phyloP scores from a whole-genome alignment of 495 filamentous ascomycete species.

The Haplographium delicatum region DNA sequence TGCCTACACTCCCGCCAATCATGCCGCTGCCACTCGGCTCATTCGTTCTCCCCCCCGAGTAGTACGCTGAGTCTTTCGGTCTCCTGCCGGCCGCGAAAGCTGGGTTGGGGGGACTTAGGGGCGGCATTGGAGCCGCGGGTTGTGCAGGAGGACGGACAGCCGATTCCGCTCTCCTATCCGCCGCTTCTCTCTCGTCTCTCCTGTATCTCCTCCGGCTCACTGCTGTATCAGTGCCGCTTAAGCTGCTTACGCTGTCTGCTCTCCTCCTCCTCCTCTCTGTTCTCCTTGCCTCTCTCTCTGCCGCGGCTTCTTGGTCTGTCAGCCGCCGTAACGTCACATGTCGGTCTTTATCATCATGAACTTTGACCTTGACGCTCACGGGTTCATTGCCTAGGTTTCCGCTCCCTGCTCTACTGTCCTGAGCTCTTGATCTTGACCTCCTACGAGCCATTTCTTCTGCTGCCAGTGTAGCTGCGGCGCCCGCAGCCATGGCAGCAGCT shows the following conservation, averaged over 20 bases:
- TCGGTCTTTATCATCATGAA: constrained; percentile 67
- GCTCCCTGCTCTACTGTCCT: constrained; percentile 31
- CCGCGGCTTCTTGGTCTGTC: constrained; percentile 66
- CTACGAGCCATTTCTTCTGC: constrained; percentile 28
- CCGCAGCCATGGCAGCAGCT: constrained; percentile 42
- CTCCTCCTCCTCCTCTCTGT: constrained; percentile 24
- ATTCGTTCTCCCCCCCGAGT: constrained; percentile 40
- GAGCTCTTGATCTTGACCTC: constrained; percentile 25
- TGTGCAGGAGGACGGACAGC: constrained; percentile 27
- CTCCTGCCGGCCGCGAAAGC: constrained; percentile 37
- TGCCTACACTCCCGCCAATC: constrained; percentile 34
- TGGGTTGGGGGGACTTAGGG: constrained; percentile 42
- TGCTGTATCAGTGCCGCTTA: constrained; percentile 38
- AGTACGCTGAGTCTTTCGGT: constrained; percentile 50
- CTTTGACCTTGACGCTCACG: constrained; percentile 73
- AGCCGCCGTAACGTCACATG: constrained; percentile 77
- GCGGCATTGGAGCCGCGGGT: constrained; percentile 25
- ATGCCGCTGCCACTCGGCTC: constrained; percentile 22
- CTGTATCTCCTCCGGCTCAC: constrained; percentile 39
- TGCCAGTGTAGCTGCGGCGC: constrained; percentile 36
- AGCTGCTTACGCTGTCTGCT: constrained; percentile 42
- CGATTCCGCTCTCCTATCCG: constrained; percentile 33
- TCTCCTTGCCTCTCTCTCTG: constrained; percentile 36
- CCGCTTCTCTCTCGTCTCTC: constrained; percentile 34
- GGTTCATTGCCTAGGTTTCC: constrained; percentile 51